These are phyloP conservation scores for Ogataea salicorniae DNA, from an alignment of 805 yeast genomes.

Conservation along the genomic window DNA sequence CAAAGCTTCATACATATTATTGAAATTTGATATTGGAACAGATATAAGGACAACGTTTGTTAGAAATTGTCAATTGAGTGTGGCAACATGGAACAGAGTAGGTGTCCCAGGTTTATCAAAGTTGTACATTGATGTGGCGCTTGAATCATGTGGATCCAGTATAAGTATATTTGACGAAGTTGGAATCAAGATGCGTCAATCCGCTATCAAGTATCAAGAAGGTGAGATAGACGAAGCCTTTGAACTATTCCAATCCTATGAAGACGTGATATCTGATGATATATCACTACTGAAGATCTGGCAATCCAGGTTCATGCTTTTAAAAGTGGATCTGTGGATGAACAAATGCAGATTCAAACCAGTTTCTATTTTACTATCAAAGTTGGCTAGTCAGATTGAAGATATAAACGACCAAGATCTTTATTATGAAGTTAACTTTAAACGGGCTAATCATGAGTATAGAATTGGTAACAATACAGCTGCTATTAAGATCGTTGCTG, in stretches of 20 bases:
- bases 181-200: conserved; percentile 35
- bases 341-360: conserved; percentile 34
- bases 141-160: conserved; percentile 32
- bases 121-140: conserved; percentile 43
- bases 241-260: conserved; percentile 30
- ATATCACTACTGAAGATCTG: conserved; percentile 37
- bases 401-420: conserved; percentile 30
- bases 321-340: conserved; percentile 34
- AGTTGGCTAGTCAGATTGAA: conserved; percentile 27
- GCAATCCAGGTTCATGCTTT: conserved; percentile 35
- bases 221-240: conserved; percentile 41
- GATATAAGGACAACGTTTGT: conserved; percentile 34
- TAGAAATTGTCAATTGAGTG: conserved; percentile 40
- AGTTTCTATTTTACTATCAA: conserved; percentile 32
- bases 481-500: conserved; percentile 19
- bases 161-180: conserved; percentile 36
- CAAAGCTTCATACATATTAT: conserved; percentile 50
- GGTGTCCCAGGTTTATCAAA: conserved; percentile 45
- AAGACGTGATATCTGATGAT: conserved; percentile 25
- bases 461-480: conserved; percentile 18
- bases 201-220: conserved; percentile 31
- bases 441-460: conserved; percentile 21
- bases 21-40: conserved; percentile 39
- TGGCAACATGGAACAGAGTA: conserved; percentile 46
- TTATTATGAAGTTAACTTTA: conserved; percentile 23